Evolutionary conservation across 208 protist species (phyloP).

Genomic region (Spongospora subterranea): DNA sequence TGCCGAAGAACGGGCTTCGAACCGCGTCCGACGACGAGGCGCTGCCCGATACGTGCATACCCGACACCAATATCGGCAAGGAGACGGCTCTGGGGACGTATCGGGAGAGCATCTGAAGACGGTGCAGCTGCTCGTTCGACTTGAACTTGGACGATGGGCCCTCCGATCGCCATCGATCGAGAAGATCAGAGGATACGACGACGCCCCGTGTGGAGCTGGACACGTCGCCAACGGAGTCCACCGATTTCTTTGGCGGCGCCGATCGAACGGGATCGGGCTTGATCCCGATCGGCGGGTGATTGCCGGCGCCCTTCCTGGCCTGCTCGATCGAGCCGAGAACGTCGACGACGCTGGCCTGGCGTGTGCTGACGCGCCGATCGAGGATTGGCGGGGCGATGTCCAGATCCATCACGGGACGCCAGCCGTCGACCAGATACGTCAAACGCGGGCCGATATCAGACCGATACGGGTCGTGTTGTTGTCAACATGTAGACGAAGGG

Average conservation of each 20-base stretch:
- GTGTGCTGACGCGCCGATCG: neutral
- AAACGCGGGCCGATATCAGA: too few species aligned
- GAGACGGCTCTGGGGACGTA: constrained; percentile 38
- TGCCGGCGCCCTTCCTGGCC: too few species aligned
- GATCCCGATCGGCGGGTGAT: too few species aligned
- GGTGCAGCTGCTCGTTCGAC: constrained; percentile 32
- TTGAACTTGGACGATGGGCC: neutral
- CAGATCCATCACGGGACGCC: neutral
- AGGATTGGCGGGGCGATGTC: too few species aligned
- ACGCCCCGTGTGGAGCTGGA: neutral
- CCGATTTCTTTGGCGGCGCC: too few species aligned
- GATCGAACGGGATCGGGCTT: too few species aligned
- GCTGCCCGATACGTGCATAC: neutral
- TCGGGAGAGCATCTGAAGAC: constrained; percentile 10
- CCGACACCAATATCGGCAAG: neutral
- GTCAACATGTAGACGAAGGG: too few species aligned
- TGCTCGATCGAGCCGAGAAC: neutral
- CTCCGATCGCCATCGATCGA: neutral
- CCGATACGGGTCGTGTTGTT: too few species aligned
- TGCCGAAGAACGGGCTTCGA: constrained; percentile 22
- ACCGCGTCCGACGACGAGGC: neutral
- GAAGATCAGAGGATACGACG: neutral
- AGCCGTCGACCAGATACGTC: neutral
- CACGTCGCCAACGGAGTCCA: neutral
- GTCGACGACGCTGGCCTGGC: neutral